Conservation (phyloP, 1,284 basidiomycete species). For the Tilletia caries region DNA sequence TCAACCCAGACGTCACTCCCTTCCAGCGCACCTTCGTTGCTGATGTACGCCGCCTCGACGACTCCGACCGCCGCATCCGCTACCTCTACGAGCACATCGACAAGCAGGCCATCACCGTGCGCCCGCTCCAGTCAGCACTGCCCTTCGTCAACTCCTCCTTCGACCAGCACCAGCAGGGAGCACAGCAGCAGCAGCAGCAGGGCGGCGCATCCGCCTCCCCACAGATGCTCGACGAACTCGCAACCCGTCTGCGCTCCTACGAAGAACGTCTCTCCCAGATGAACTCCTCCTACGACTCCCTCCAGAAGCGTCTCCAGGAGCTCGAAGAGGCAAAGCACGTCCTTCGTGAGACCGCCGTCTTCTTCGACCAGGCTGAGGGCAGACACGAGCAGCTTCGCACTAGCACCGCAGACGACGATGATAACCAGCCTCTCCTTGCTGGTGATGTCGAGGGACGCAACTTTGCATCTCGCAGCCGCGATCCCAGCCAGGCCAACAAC, state of each 20-base stretch:
- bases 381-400: slow-evolving; percentile 74
- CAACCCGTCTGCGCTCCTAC: slow-evolving; percentile 79
- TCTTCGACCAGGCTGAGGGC: slow-evolving; percentile 86
- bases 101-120: slow-evolving; percentile 72
- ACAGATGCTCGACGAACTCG: slow-evolving; percentile 89
- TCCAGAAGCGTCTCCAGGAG: slow-evolving; percentile 81
- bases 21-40: slow-evolving; percentile 98
- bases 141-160: slow-evolving; percentile 40
- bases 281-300: slow-evolving; percentile 87
- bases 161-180: slow-evolving; percentile 60
- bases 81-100: slow-evolving; percentile 86
- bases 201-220: slow-evolving; percentile 55
- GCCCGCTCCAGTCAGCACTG: slow-evolving; percentile 54
- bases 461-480: slow-evolving; percentile 30
- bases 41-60: slow-evolving; percentile 89
- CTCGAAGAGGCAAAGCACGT: slow-evolving; percentile 87
- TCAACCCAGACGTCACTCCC: slow-evolving; percentile 89
- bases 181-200: slow-evolving; percentile 15
- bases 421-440: slow-evolving; percentile 75
- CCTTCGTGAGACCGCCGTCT: slow-evolving; percentile 88
- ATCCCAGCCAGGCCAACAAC: slow-evolving; percentile 46
- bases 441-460: slow-evolving; percentile 72
- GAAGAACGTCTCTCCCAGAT: slow-evolving; percentile 82
- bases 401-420: slow-evolving; percentile 74
- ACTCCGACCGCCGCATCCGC: slow-evolving; percentile 88